Evolutionary conservation across 1,139 yeast species (phyloP), one percentile per base, ranked within the genome.

Genomic region (Hemisphaericaspora lyxosophila): DNA sequence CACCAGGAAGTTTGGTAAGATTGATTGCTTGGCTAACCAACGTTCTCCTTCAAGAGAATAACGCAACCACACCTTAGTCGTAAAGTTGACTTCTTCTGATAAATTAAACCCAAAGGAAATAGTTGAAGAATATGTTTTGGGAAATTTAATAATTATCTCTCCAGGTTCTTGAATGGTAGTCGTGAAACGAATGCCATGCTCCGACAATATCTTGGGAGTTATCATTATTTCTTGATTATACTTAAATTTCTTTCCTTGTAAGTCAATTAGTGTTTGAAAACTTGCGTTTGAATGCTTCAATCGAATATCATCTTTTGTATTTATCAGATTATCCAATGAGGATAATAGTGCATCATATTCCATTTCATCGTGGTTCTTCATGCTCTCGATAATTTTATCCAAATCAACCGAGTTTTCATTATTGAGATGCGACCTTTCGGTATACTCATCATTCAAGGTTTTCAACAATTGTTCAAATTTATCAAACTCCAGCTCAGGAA

Each of bases 401-500:
- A 50, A 33, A 30, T 44, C 45, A 11, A 31, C 29, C 8, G 32
- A 31, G 8, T 53, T 46, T 4, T 46, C 41, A 36, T 54, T 56
- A 45, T 62, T 62, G 13, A 56, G 40, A 40, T 59, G 54, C 4
- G 57, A 49, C 38, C 56, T 44, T 26, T 54, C 48, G 25, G 42
- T 39, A 31, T 47, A 44, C 4, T 34, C 35, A 5, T 33, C 25
- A 25, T 50, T 54, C 1, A 56, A 42, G 25, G 60, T 59, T 24
- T 31, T 33, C 1, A 65, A 17, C 17, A 81, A 60, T 1, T 50
- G 46, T 53, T 88, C 95, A 54, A 82, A 86, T 43, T 73, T 74
- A 7, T 66, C 76, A 36, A 82, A 78, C 39, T 80, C 80, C 46
- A 67, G 67, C n/a, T 85, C 88, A 0, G 92, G 83, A 14, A 89